A percentile compares a stretch with the other conserved stretches of the same genome.
Conservation (phyloP, 2,329 filamentous ascomycete species). For the Cadophora luteo-olivacea region DNA sequence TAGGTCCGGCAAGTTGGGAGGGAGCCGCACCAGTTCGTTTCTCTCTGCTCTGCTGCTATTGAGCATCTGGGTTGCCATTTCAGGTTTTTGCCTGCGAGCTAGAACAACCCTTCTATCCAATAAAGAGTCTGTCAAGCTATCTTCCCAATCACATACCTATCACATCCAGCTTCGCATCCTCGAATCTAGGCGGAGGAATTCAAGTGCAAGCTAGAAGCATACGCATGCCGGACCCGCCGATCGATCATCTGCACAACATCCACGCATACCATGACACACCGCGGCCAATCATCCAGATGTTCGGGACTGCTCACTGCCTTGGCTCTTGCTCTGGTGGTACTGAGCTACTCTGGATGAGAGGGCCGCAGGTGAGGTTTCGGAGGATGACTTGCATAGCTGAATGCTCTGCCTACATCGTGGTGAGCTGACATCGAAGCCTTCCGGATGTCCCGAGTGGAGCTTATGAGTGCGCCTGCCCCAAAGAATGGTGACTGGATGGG, state of each 20-base stretch:
- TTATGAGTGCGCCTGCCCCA: background rate
- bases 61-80: background rate
- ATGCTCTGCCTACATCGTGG: background rate
- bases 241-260: slow-evolving; percentile 17
- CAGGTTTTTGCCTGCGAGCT: background rate
- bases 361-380: background rate
- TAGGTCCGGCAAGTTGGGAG: background rate
- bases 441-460: background rate
- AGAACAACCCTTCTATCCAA: background rate
- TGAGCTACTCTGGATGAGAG: too few relatives aligned
- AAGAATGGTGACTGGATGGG: background rate
- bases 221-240: background rate
- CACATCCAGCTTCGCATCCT: background rate
- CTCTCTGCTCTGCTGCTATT: background rate
- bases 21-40: background rate
- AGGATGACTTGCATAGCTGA: background rate
- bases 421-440: background rate
- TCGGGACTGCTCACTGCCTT: background rate
- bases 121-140: background rate
- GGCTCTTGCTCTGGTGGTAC: background rate
- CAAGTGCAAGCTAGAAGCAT: background rate
- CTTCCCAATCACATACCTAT: background rate
- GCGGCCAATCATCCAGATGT: background rate
- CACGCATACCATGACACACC: background rate
- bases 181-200: too few relatives aligned